These are phyloP conservation scores for Keqinozyma sinolaborantium DNA, from an alignment of 1,139 yeast genomes.

Conservation along the genomic window DNA sequence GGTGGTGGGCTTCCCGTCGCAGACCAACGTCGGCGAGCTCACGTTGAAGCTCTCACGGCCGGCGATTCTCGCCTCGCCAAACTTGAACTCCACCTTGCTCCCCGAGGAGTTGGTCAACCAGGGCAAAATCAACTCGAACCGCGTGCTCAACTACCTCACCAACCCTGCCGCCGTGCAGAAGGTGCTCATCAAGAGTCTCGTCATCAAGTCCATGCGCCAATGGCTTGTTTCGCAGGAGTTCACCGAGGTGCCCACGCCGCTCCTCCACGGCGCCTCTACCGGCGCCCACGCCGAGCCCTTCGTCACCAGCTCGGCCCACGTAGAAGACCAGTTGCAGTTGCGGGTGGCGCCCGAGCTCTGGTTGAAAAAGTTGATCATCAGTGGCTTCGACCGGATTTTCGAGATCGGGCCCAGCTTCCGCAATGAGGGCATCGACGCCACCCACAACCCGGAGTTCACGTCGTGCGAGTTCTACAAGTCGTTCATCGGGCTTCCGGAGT, in stretches of 20 bases:
- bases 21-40: conserved; percentile 74
- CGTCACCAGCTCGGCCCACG: conserved; percentile 39
- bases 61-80: conserved; percentile 58
- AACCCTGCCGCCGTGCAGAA: conserved; percentile 41
- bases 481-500: conserved; percentile 66
- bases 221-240: conserved; percentile 58
- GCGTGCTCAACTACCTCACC: conserved; percentile 74
- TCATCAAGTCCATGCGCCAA: conserved; percentile 52
- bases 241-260: conserved; percentile 86
- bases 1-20: conserved; percentile 66
- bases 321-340: conserved; percentile 44
- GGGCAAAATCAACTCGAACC: conserved; percentile 58
- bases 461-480: conserved; percentile 92
- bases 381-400: conserved; percentile 82
- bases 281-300: conserved; percentile 94
- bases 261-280: conserved; percentile 64
- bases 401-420: conserved; percentile 86
- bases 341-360: conserved; percentile 95
- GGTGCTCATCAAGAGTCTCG: conserved; percentile 50
- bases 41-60: conserved; percentile 59
- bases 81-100: conserved; percentile 54
- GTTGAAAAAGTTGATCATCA: conserved; percentile 76
- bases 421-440: conserved; percentile 88
- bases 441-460: conserved; percentile 95
- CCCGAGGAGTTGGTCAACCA: conserved; percentile 61